Percentiles rank a stretch among this genome's conserved stretches.
Conservation (phyloP, 345 rosid species). For the Pistacia vera region DNA sequence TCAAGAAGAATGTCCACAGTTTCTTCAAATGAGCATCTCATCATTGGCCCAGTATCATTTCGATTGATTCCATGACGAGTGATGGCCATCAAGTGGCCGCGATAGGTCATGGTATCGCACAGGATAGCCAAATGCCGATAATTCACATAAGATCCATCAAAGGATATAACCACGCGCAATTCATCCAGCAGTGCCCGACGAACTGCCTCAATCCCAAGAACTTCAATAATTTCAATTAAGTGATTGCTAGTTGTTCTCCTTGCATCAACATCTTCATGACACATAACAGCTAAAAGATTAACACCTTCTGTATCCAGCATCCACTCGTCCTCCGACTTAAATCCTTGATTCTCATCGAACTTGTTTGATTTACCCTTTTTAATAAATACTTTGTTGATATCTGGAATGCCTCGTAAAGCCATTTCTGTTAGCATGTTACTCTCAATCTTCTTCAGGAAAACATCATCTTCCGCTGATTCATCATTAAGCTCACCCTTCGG, state of each 20-base stretch:
- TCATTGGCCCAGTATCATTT: slow-evolving; percentile 95
- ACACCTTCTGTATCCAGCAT: slow-evolving; percentile 99
- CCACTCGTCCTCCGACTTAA: slow-evolving; percentile 90
- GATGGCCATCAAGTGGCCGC: slow-evolving; percentile 98
- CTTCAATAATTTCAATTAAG: slow-evolving; percentile 92
- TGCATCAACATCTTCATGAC: slow-evolving; percentile 93
- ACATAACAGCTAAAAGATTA: slow-evolving; percentile 94
- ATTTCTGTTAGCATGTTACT: slow-evolving; percentile 97
- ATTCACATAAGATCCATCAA: slow-evolving; percentile 97
- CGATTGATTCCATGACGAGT: slow-evolving; percentile 98
- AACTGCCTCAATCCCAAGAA: slow-evolving; percentile 97
- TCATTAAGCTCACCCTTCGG: slow-evolving; percentile 83
- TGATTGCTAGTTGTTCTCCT: slow-evolving; percentile 95
- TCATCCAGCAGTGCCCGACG: slow-evolving; percentile 92
- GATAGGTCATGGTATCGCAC: slow-evolving; percentile 98
- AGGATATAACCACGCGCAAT: slow-evolving; percentile 92
- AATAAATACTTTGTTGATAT: slow-evolving; percentile 93
- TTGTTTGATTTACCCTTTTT: slow-evolving; percentile 76
- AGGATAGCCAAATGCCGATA: slow-evolving; percentile 95
- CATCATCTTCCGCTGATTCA: slow-evolving; percentile 98
- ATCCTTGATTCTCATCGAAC: slow-evolving; percentile 81
- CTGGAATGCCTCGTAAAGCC: slow-evolving; percentile 97
- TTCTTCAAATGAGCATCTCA: slow-evolving; percentile 99
- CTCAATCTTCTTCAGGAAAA: slow-evolving; percentile 92
- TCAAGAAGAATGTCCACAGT: slow-evolving; percentile 97